Evolutionary conservation across 2,329 filamentous ascomycete species (phyloP), one percentile per base, ranked within the genome.

Genomic region (Talaromyces rugulosus): DNA sequence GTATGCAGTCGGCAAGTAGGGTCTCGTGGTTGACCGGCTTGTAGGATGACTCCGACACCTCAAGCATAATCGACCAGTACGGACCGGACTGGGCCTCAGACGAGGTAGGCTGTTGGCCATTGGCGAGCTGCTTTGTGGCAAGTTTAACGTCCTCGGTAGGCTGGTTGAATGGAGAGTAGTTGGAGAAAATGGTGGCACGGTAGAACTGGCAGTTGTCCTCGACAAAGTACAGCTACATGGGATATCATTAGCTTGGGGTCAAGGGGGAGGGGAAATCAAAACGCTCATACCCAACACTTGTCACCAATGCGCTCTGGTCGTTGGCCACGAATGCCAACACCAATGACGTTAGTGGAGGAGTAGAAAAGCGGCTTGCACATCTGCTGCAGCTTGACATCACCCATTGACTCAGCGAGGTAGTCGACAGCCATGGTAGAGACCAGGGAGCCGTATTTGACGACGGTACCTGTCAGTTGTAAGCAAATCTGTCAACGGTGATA

Each of bases 11-110:
- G 77, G 85, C 86, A 71, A 98, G 84, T 65, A 99, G 80, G 77
- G 89, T 96, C 70, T 87, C 86, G 70, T 89, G 83, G 78, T 98
- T 88, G 33, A 98, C 92, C 42, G 92, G 91, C 86, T 98, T 99
- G 89, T 96, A 87, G 73, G 86, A 86, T 33, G 94, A 98, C 80
- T 98, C 91, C 33, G 94, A 98, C 64, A 98, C 90, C 81, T 98
- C 95, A 70, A 98, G 82, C 95, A 99, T 99, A 83, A 98, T 95
- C 66, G 93, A 97, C 95, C 95, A 99, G 87, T 99, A 98, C 47
- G 95, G 95, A 40, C 95, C 95, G 72, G 90, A 87, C 83, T 94
- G 85, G 63, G 91, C 80, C 72, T 90, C 87, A 56, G 83, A 83
- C 69, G 86, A 90, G 65, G 82, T 78, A 62, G 92, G 85, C 81